A percentile compares a stretch with the other conserved stretches of the same genome.
Evolutionary conservation across 805 yeast species (phyloP).

Genomic region (Clavispora santaluciae): DNA sequence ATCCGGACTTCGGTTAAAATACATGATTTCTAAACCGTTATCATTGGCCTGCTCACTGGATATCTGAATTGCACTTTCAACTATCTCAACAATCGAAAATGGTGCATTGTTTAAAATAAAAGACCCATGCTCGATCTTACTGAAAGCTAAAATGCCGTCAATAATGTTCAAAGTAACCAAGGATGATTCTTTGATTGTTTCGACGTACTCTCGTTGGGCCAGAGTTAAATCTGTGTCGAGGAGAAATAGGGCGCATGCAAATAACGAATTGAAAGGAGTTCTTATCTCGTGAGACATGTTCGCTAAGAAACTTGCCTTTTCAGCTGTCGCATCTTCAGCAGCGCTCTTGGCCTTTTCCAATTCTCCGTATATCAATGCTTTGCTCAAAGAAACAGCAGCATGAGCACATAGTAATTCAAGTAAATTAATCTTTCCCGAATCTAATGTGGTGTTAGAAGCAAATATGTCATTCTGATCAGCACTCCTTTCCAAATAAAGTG

Average conservation of each 20-base stretch:
- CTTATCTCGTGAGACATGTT: constrained; percentile 57
- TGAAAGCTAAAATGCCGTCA: constrained; percentile 51
- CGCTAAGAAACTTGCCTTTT: constrained; percentile 48
- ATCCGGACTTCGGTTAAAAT: constrained; percentile 36
- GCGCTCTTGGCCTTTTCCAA: constrained; percentile 40
- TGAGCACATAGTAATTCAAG: constrained; percentile 44
- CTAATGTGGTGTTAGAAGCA: constrained; percentile 12
- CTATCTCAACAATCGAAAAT: constrained; percentile 40
- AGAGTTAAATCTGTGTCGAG: constrained; percentile 42
- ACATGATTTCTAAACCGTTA: constrained; percentile 42
- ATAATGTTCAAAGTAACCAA: constrained; percentile 48
- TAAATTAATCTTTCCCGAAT: constrained; percentile 34
- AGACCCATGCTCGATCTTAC: constrained; percentile 53
- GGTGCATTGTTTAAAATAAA: constrained; percentile 40
- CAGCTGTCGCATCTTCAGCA: constrained; percentile 52
- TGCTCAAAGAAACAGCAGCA: constrained; percentile 48
- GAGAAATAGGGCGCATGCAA: constrained; percentile 45
- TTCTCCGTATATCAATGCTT: constrained; percentile 42
- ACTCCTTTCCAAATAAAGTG: constrained; percentile 36
- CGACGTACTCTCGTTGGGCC: constrained; percentile 47
- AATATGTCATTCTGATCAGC: constrained; percentile 8
- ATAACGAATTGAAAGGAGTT: constrained; percentile 50
- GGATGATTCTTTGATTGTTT: constrained; percentile 47
- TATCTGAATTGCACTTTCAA: constrained; percentile 44
- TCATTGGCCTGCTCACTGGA: constrained; percentile 45